Conservation (phyloP, 768 basidiomycete species). For the Gymnopilus junonius region DNA sequence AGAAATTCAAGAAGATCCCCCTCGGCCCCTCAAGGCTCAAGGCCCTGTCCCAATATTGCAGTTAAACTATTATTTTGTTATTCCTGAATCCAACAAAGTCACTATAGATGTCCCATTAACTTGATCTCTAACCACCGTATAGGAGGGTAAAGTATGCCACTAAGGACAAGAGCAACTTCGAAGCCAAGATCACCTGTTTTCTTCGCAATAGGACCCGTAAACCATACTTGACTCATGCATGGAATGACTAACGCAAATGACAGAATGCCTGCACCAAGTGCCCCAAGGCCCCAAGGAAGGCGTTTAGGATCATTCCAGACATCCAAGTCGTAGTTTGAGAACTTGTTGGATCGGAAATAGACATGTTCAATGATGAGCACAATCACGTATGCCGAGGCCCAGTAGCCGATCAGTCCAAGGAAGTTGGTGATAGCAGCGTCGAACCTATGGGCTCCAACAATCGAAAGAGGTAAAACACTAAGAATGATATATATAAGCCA, state of each 20-base stretch:
- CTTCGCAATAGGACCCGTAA: constrained; percentile 71
- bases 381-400: constrained; percentile 58
- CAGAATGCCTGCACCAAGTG: constrained; percentile 54
- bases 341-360: constrained; percentile 59
- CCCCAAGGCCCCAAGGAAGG: constrained; percentile 74
- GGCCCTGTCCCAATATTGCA: neutral
- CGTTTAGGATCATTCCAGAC: constrained; percentile 60
- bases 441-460: constrained; percentile 74
- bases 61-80: neutral
- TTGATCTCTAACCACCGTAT: constrained; percentile 56
- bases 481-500: neutral
- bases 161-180: constrained; percentile 66
- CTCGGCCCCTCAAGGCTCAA: neutral
- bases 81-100: neutral
- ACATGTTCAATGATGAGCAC: constrained; percentile 72
- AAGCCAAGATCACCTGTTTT: constrained; percentile 84
- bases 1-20: neutral
- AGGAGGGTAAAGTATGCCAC: constrained; percentile 61
- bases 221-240: constrained; percentile 81
- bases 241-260: constrained; percentile 67
- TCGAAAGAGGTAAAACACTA: constrained; percentile 66
- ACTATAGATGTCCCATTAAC: constrained; percentile 17
- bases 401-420: constrained; percentile 74
- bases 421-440: constrained; percentile 73
- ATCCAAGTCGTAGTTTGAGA: constrained; percentile 52